Base-by-base conservation (phyloP, 75 land plant species). In the Adiantum capillusveneris region DNA sequence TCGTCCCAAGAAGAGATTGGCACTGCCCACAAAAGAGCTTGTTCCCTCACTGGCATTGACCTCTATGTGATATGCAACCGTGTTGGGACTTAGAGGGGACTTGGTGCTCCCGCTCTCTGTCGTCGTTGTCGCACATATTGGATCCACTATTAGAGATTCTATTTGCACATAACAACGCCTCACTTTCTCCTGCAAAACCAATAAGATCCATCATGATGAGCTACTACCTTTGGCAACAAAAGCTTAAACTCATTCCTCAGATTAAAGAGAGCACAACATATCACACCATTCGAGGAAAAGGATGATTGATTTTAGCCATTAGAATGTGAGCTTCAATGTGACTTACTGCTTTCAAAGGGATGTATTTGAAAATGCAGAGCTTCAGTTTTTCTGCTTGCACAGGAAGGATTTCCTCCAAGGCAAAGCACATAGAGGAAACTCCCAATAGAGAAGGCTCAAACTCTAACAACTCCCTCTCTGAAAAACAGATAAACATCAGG, bases 41-140 rank as follows among this genome's bases (percentile, higher is more conserved):
- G 37, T 34, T 34, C 37, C 37, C 9, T 34, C 37, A 34, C 37
- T 34, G 9, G 3, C 37, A 34, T 34, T 9, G 37, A 9, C 37
- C 3, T 9, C 37, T 34, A 5, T 9, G 9, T 34, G 3, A 9
- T 34, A 34, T 34, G 37, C 3, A 9, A 34, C 37, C 3, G 37
- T 34, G 37, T 80, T 86, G 56, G 29, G 57, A 24, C 82, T 71
- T 41, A 80, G 81, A 3, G 50, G 50, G 14, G 22, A 21, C 50
- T 46, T 46, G 6, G 22, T 18, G 22, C 22, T n/a, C 14, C 50
- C 22, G 5, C 17, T 17, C 22, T n/a, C 22, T 41, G 43, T 9
- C 43, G 43, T 41, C 22, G 22, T 18, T 46, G 18, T 46, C 14
- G 50, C 3, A 17, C 22, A 46, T 46, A 21, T n/a, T 46, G 50